Base-by-base conservation (phyloP, 768 basidiomycete genomes). In the Pholiota microspora region DNA sequence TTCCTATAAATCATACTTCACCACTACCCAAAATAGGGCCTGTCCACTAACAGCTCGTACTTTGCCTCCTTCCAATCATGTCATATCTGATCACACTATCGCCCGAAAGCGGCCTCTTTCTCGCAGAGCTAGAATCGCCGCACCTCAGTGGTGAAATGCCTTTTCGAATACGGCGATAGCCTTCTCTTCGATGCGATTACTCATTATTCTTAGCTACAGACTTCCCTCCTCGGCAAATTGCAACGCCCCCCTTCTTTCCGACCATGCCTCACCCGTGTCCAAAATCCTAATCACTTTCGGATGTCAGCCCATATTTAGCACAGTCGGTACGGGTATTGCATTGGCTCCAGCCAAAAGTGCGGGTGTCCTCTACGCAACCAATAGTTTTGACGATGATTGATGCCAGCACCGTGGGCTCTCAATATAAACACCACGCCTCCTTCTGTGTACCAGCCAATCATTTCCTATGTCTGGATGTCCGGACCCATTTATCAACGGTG, bases 221-320 rank as follows among this genome's bases (percentile, higher is more conserved):
- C n/a, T n/a, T n/a, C n/a, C 34, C 38, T 36, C 29, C 36, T 50
- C 49, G 49, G 49, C 23, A 50, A 40, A 50, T 40, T 7, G 18
- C 49, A 38, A 38, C 15, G 49, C 49, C 49, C 36, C n/a, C 49
- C 49, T 50, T 50, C 49, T 50, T 50, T 50, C 49, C 49, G 49
- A 12, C 46, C 36, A 42, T 24, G 49, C 28, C 35, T 50, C 35
- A 50, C 29, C 34, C 49, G 34, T 32, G 49, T 42, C 21, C 21
- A 42, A 42, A 42, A 42, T 42, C 12, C 16, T 18, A 42, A 42
- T 42, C 40, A 42, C 18, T 42, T 42, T 16, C 40, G 40, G 40
- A 42, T 42, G 40, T 42, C 40, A 42, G 40, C 10, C 40, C 40
- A 42, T 23, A 24, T 42, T 42, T 42, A 21, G 40, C 40, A n/a